phyloP scores from a whole-genome alignment of 2,329 filamentous ascomycete species.

The Hortaea werneckii region DNA sequence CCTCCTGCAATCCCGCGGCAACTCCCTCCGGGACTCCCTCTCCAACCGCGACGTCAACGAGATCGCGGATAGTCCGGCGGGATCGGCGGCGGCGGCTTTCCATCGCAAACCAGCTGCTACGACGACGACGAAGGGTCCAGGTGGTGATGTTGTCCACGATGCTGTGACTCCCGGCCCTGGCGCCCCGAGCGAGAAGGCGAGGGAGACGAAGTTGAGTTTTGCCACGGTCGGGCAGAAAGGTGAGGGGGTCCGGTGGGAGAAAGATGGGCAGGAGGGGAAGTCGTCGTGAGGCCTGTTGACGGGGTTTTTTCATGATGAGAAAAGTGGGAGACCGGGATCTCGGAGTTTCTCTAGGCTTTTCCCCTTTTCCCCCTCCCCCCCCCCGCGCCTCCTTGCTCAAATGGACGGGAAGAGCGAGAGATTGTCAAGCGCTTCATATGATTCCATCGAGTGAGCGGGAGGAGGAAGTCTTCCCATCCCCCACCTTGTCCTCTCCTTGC shows the following conservation, averaged over 20 bases:
- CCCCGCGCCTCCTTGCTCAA: no score
- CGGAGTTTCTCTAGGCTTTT: no score
- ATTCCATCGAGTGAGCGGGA: no score
- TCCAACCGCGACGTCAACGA: conserved; percentile 75
- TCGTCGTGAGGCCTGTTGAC: no score
- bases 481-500: no score
- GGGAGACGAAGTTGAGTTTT: conserved; percentile 23
- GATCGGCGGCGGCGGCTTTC: conserved; percentile 52
- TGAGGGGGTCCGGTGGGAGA: conserved; percentile 7
- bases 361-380: no score
- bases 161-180: conserved; percentile 13
- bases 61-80: conserved; percentile 72
- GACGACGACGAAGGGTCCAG: not conserved
- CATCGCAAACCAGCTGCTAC: conserved; percentile 20
- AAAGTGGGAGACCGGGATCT: no score
- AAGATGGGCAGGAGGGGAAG: not conserved
- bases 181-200: conserved; percentile 7
- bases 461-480: no score
- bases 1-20: conserved; percentile 77
- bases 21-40: conserved; percentile 67
- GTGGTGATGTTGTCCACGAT: conserved; percentile 3
- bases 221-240: conserved; percentile 23
- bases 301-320: no score
- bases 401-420: no score
- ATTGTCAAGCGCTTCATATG: no score